Percentiles rank a stretch among this genome's conserved stretches.
phyloP scores from a whole-genome alignment of 208 protist genomes.

The Crithidia sp. region DNA sequence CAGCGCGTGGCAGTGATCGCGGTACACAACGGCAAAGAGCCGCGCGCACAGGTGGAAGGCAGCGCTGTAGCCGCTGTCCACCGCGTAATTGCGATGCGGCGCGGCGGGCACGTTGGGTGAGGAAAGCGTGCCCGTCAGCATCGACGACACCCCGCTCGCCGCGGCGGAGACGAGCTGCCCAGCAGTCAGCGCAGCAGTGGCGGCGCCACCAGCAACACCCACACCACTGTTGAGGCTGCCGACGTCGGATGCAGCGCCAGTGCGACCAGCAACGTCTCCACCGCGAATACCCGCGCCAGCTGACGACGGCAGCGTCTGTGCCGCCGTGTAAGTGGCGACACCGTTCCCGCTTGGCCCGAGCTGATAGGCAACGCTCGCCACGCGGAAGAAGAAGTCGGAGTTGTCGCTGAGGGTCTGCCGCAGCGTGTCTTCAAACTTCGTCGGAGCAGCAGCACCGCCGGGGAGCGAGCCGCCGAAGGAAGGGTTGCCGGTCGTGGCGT shows the following conservation, averaged over 20 bases:
- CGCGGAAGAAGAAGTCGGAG: constrained; percentile 44
- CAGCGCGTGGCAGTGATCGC: constrained; percentile 24
- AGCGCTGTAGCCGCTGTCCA: constrained; percentile 37
- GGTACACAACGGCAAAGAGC: constrained; percentile 36
- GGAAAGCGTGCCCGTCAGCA: constrained; percentile 23
- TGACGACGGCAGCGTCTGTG: not conserved
- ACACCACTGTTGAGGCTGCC: not conserved
- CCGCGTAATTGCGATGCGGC: constrained; percentile 28
- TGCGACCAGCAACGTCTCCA: not conserved
- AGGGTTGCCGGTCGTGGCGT: not conserved
- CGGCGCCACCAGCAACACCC: not conserved
- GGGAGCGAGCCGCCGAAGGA: not conserved
- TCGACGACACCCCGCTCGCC: constrained; percentile 21
- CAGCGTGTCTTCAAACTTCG: constrained; percentile 23
- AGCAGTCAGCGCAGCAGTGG: not conserved
- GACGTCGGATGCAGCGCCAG: too few species aligned
- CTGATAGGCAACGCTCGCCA: constrained; percentile 43
- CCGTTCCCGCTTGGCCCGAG: constrained; percentile 18
- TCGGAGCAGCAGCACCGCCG: not conserved
- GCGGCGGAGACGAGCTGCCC: constrained; percentile 9
- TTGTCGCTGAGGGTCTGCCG: constrained; percentile 27
- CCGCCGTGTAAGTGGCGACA: not conserved
- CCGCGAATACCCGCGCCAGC: constrained; percentile 5
- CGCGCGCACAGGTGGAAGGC: constrained; percentile 40
- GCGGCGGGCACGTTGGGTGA: not conserved